A percentile compares a stretch with the other conserved stretches of the same genome.
These are phyloP conservation scores for Parachlorella kessleri DNA, from an alignment of 139 green algal genomes.

Conservation along the genomic window DNA sequence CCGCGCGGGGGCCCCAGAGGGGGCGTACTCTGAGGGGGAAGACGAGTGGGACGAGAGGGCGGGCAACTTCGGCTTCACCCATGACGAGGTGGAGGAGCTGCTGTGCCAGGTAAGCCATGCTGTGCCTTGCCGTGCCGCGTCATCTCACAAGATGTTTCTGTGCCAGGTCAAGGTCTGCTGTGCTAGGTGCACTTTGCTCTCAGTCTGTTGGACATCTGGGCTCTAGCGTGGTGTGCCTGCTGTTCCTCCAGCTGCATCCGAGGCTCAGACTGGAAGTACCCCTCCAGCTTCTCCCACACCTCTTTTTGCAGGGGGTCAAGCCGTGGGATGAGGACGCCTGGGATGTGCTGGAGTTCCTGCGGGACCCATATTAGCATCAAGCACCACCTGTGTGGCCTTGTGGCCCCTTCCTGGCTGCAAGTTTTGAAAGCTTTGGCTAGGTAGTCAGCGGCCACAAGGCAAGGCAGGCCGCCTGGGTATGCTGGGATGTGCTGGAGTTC, in stretches of 20 bases:
- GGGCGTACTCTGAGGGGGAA: too few relatives aligned
- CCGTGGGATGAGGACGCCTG: background rate
- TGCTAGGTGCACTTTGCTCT: background rate
- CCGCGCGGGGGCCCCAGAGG: too few relatives aligned
- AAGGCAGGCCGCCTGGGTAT: too few relatives aligned
- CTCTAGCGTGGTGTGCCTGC: too few relatives aligned
- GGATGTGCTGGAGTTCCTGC: background rate
- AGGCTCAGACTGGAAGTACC: too few relatives aligned
- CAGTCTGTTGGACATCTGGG: background rate
- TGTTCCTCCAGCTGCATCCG: too few relatives aligned
- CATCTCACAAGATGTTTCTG: too few relatives aligned
- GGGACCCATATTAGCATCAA: background rate
- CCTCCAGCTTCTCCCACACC: too few relatives aligned
- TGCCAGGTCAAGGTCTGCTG: background rate
- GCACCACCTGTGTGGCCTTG: background rate
- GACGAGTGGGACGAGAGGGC: background rate
- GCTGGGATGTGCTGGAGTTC: background rate
- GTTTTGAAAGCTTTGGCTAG: too few relatives aligned
- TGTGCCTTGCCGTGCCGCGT: background rate
- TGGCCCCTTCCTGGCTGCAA: too few relatives aligned
- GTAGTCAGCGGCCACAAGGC: too few relatives aligned
- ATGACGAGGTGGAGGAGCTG: background rate
- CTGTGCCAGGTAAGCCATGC: background rate
- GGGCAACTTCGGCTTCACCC: background rate
- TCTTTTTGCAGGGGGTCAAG: background rate